These are phyloP conservation scores for Zygotorulaspora sp. DNA, from an alignment of 805 yeast genomes.

Conservation along the genomic window DNA sequence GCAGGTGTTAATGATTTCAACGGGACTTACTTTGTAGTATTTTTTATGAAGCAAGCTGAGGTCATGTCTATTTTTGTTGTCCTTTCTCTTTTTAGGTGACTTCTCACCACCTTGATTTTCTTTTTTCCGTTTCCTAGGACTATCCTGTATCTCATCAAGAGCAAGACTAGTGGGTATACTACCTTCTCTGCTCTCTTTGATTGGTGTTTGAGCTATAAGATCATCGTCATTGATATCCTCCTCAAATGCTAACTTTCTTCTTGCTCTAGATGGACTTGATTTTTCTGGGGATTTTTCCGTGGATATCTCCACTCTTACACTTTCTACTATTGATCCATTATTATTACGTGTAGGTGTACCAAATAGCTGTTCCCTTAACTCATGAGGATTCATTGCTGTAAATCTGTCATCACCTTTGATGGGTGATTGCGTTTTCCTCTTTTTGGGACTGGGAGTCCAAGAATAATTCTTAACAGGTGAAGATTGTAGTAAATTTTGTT, in stretches of 20 bases:
- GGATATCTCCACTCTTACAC: slow-evolving; percentile 2
- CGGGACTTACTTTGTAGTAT: slow-evolving; percentile 37
- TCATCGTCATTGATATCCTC: slow-evolving; percentile 23
- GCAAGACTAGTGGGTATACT: neutral
- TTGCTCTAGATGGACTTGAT: slow-evolving; percentile 13
- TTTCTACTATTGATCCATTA: slow-evolving; percentile 6
- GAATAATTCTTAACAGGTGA: slow-evolving; percentile 30
- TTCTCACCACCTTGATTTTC: neutral
- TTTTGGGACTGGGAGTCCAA: slow-evolving; percentile 33
- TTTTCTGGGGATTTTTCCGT: slow-evolving; percentile 7
- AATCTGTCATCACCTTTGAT: slow-evolving; percentile 25
- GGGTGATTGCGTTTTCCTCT: slow-evolving; percentile 16
- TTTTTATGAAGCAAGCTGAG: slow-evolving; percentile 27
- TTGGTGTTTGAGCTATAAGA: slow-evolving; percentile 5
- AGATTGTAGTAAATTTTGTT: slow-evolving; percentile 37
- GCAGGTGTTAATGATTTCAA: slow-evolving; percentile 47
- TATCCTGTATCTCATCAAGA: neutral
- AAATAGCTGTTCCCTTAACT: slow-evolving; percentile 28
- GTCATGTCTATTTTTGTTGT: slow-evolving; percentile 1
- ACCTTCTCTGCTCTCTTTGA: neutral
- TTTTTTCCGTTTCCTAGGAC: neutral
- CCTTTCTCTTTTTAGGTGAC: slow-evolving; percentile 4
- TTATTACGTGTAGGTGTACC: slow-evolving; percentile 24
- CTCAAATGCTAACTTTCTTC: slow-evolving; percentile 35
- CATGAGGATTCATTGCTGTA: slow-evolving; percentile 29